Evolutionary conservation across 805 yeast species (phyloP).

Genomic region (Barnettozyma wickerhamii): DNA sequence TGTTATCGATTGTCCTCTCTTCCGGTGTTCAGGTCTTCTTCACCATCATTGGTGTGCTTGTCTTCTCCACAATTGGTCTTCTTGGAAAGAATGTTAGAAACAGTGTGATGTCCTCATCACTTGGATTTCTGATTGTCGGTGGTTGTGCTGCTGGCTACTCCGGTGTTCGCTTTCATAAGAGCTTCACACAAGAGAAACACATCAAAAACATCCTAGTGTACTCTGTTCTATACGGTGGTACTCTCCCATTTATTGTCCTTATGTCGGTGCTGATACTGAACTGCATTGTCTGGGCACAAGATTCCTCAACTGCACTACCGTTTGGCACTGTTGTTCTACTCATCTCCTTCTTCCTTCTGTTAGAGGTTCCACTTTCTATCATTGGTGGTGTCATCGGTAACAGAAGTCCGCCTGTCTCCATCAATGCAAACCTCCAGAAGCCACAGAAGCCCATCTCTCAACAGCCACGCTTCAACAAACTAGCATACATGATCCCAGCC

Average conservation of each 20-base stretch:
- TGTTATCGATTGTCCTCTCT: conserved; percentile 57
- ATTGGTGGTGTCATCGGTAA: conserved; percentile 64
- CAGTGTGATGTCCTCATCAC: conserved; percentile 57
- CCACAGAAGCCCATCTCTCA: conserved; percentile 26
- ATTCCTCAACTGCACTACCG: conserved; percentile 73
- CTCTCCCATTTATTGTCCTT: conserved; percentile 44
- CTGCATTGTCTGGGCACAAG: conserved; percentile 69
- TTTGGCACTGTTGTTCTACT: conserved; percentile 67
- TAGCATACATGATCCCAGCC: conserved; percentile 31
- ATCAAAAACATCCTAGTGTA: conserved; percentile 11
- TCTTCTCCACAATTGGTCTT: conserved; percentile 52
- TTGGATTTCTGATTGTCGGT: conserved; percentile 58
- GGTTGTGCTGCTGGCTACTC: conserved; percentile 73
- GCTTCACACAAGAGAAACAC: conserved; percentile 37
- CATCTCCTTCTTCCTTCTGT: conserved; percentile 51
- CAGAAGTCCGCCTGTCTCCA: conserved; percentile 18
- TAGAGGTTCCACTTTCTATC: conserved; percentile 73
- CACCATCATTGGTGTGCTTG: conserved; percentile 57
- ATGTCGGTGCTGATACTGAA: conserved; percentile 53
- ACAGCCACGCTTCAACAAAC: conserved; percentile 30
- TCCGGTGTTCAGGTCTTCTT: conserved; percentile 73
- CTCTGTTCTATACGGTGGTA: conserved; percentile 45
- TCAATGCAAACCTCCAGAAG: conserved; percentile 15
- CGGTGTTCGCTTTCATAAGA: conserved; percentile 58
- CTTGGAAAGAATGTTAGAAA: conserved; percentile 66